Conservation (phyloP, 768 basidiomycete genomes). For the Rhizopogon sp. region DNA sequence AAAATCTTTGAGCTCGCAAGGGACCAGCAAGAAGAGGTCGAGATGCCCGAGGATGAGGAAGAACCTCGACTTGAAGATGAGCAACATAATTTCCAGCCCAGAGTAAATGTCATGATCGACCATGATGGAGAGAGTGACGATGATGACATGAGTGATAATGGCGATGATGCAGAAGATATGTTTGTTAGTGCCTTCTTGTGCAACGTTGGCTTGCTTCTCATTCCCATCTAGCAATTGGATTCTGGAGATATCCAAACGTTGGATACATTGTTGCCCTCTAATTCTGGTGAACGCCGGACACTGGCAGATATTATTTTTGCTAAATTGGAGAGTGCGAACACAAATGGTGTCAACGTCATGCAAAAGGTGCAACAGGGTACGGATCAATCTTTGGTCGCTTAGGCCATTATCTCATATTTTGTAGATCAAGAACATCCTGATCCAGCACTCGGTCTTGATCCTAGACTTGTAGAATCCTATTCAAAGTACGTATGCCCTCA, state of each 20-base stretch:
- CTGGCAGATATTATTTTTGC: constrained; percentile 96
- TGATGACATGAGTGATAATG: constrained; percentile 34
- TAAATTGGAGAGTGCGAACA: constrained; percentile 68
- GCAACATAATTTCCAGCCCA: constrained; percentile 19
- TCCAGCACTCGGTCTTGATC: constrained; percentile 85
- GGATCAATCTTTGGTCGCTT: not conserved
- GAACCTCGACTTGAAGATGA: constrained; percentile 33
- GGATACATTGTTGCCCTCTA: constrained; percentile 74
- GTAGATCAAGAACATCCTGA: constrained; percentile 56
- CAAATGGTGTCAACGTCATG: constrained; percentile 49
- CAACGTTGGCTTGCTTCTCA: constrained; percentile 3
- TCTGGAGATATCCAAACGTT: constrained; percentile 82
- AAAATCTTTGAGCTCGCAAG: constrained; percentile 90
- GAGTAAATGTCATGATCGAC: constrained; percentile 41
- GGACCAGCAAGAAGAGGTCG: constrained; percentile 89
- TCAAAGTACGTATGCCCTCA: constrained; percentile 64
- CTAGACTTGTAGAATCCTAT: constrained; percentile 89
- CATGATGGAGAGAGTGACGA: constrained; percentile 37
- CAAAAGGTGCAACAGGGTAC: constrained; percentile 59
- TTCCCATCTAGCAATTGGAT: constrained; percentile 70
- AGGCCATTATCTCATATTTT: constrained; percentile 5
- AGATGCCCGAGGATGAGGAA: constrained; percentile 55
- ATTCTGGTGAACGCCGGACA: constrained; percentile 73
- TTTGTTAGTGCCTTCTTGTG: constrained; percentile 39
- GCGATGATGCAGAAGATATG: constrained; percentile 60